phyloP scores from a whole-genome alignment of 2,329 filamentous ascomycete species.

The Teratosphaeria nubilosa region DNA sequence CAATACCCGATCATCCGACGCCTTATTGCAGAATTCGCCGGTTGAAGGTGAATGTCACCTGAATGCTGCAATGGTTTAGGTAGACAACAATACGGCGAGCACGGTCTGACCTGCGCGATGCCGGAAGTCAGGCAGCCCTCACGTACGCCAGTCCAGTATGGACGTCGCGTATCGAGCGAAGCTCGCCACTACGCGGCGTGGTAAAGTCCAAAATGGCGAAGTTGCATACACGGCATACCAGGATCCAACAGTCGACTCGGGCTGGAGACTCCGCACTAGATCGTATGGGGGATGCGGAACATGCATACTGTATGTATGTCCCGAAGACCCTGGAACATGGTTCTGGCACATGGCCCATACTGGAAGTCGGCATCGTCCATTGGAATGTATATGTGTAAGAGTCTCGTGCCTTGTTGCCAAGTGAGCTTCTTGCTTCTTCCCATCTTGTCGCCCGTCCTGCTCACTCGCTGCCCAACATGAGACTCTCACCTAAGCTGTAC shows the following conservation, averaged over 20 bases:
- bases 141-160: too few species aligned
- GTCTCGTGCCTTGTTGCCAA: neutral
- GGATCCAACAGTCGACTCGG: too few species aligned
- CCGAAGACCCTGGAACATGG: neutral
- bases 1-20: neutral
- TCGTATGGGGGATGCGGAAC: neutral
- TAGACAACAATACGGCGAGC: too few species aligned
- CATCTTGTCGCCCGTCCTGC: neutral
- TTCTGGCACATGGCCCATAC: neutral
- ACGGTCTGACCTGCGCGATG: too few species aligned
- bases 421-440: neutral
- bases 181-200: too few species aligned
- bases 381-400: neutral
- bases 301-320: neutral
- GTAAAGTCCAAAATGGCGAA: too few species aligned
- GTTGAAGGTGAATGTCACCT: too few species aligned
- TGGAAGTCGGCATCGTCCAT: neutral
- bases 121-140: too few species aligned
- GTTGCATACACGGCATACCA: too few species aligned
- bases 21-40: neutral
- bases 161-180: too few species aligned
- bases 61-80: too few species aligned
- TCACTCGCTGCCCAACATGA: constrained; percentile 29
- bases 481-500: constrained; percentile 48
- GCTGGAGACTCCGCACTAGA: neutral